A percentile compares a stretch with the other conserved stretches of the same genome.
These are phyloP conservation scores for Solanum chilense DNA, from an alignment of 257 asterid genomes.

Conservation along the genomic window DNA sequence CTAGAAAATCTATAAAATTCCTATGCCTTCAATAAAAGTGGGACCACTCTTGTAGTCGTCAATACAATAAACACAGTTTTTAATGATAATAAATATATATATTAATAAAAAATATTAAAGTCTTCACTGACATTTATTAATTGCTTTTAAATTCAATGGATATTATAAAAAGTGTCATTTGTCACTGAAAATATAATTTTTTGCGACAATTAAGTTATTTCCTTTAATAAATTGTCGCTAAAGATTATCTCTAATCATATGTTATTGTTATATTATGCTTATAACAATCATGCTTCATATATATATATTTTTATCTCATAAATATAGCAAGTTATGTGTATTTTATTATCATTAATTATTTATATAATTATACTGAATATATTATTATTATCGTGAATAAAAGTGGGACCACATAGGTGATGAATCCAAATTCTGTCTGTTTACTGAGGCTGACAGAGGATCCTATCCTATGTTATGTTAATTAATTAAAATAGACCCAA, in stretches of 20 bases:
- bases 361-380: not conserved
- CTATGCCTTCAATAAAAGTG: not conserved
- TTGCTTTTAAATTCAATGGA: too few species aligned
- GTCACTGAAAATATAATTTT: too few species aligned
- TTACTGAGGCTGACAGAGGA: not conserved
- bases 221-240: too few species aligned
- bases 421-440: not conserved
- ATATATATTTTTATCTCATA: rapidly evolving
- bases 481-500: not conserved
- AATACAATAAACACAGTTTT: too few species aligned
- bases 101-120: too few species aligned
- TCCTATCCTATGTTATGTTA: not conserved
- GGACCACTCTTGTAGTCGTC: not conserved
- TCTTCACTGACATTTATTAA: too few species aligned
- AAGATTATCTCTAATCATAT: not conserved
- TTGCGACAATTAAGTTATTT: too few species aligned
- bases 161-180: too few species aligned
- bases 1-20: not conserved
- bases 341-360: rapidly evolving
- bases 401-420: not conserved
- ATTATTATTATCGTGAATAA: not conserved
- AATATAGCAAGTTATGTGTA: not conserved
- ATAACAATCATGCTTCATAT: not conserved
- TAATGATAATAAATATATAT: too few species aligned
- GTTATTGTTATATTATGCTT: not conserved